Percentiles rank a stretch among this genome's conserved stretches.
Conservation (phyloP, 2,329 filamentous ascomycete species). For the Gyromitra esculenta region DNA sequence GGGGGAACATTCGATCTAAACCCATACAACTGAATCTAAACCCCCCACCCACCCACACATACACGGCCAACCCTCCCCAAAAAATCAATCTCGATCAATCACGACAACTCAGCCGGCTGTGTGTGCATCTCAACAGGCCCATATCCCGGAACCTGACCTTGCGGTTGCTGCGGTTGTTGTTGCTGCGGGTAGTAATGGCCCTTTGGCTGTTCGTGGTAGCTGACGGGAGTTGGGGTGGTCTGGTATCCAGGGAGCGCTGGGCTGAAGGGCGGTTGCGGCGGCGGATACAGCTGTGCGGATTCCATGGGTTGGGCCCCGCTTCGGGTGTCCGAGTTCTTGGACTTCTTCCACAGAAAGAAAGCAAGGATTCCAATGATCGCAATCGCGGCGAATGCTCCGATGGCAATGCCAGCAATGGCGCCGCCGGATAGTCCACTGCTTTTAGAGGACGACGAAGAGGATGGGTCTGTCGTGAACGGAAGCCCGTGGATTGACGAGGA, state of each 20-base stretch:
- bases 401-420: slow-evolving; percentile 27
- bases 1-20: too few relatives aligned
- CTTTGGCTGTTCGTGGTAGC: neutral
- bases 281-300: neutral
- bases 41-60: neutral
- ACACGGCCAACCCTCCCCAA: neutral
- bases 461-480: neutral
- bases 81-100: neutral
- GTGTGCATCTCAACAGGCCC: neutral
- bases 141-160: neutral
- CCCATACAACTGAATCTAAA: neutral
- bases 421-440: neutral
- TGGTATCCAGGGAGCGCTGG: slow-evolving; percentile 1
- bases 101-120: neutral
- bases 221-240: neutral
- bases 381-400: slow-evolving; percentile 17
- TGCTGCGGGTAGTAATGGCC: neutral
- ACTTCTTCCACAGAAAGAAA: slow-evolving; percentile 27
- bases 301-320: neutral
- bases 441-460: neutral
- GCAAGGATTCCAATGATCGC: slow-evolving; percentile 4
- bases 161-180: neutral
- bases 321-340: neutral
- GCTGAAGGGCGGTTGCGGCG: neutral
- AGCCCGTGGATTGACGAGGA: accelerated